phyloP scores from a whole-genome alignment of 2,329 filamentous ascomycete species.

The Cladorrhinum sp. region DNA sequence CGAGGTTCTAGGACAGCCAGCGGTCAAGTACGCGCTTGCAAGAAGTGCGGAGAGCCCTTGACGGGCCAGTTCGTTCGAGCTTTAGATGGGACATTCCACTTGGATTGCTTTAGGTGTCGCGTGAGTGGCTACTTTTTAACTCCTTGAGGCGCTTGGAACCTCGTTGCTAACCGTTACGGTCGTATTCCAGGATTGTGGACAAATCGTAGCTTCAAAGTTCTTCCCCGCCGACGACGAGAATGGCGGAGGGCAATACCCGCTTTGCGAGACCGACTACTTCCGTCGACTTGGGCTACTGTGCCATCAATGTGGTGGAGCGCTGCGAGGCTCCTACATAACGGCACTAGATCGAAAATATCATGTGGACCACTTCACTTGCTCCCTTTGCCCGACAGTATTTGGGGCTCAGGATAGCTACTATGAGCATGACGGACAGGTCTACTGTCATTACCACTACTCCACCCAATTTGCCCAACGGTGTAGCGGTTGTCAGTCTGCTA shows the following conservation, averaged over 20 bases:
- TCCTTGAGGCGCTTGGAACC: constrained; percentile 2
- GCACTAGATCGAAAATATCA: constrained; percentile 97
- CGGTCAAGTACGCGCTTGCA: constrained; percentile 65
- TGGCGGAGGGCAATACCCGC: constrained; percentile 80
- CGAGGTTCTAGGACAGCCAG: constrained; percentile 50
- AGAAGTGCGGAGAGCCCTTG: constrained; percentile 83
- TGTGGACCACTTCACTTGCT: constrained; percentile 98
- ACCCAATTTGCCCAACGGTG: constrained; percentile 95
- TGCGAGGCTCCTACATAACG: constrained; percentile 96
- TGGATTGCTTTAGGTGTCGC: constrained; percentile 97
- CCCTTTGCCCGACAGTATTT: constrained; percentile 94
- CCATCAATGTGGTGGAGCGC: constrained; percentile 84
- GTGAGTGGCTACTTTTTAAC: constrained; percentile 52
- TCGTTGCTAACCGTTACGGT: constrained; percentile 11
- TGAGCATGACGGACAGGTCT: constrained; percentile 93
- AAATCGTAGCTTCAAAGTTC: constrained; percentile 98
- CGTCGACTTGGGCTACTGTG: constrained; percentile 86
- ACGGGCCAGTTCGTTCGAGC: constrained; percentile 96
- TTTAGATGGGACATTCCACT: constrained; percentile 87
- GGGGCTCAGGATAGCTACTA: constrained; percentile 98
- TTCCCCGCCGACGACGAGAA: constrained; percentile 93
- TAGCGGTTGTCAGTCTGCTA: constrained; percentile 94
- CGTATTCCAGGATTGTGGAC: constrained; percentile 75
- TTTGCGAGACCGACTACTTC: constrained; percentile 98
- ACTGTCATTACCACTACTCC: constrained; percentile 98